Percentiles rank a stretch among this genome's conserved stretches.
phyloP scores from a whole-genome alignment of 345 rosid species.

The Salix koriyanagi region DNA sequence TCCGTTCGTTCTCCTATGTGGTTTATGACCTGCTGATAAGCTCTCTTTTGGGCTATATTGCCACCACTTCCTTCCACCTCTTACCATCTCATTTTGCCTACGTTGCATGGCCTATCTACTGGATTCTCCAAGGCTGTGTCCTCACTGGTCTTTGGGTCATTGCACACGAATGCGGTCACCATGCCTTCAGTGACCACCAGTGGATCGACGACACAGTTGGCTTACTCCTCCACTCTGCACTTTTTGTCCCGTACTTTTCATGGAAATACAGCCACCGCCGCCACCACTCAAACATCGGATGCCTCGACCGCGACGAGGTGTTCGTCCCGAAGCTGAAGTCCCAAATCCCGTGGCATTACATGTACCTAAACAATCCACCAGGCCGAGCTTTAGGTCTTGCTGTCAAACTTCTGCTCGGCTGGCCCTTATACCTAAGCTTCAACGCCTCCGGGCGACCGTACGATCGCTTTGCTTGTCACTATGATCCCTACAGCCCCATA shows the following conservation, averaged over 20 bases:
- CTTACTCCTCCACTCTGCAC: constrained; percentile 19
- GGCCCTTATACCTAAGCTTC: constrained; percentile 46
- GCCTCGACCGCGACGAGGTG: constrained; percentile 13
- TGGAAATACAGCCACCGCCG: constrained; percentile 25
- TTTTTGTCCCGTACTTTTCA: constrained; percentile 20
- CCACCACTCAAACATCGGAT: constrained; percentile 17
- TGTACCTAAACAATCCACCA: constrained; percentile 42
- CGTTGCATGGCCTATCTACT: constrained; percentile 12
- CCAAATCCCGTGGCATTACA: constrained; percentile 24
- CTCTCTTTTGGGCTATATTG: not conserved
- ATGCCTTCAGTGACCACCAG: constrained; percentile 20
- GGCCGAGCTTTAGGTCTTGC: constrained; percentile 35
- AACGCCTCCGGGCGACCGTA: constrained; percentile 46
- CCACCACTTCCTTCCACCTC: constrained; percentile 6
- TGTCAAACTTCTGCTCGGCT: constrained; percentile 39
- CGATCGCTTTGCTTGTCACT: constrained; percentile 47
- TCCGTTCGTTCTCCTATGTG: constrained; percentile 6
- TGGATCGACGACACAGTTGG: constrained; percentile 18
- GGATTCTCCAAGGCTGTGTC: constrained; percentile 17
- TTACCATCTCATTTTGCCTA: constrained; percentile 2
- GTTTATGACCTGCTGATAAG: not conserved
- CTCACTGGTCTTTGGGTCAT: constrained; percentile 20
- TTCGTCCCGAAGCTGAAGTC: constrained; percentile 33
- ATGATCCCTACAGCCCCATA: constrained; percentile 29
- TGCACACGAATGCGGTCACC: constrained; percentile 19